These are phyloP conservation scores for Pichia scutulata DNA, from an alignment of 805 yeast genomes.

Conservation along the genomic window DNA sequence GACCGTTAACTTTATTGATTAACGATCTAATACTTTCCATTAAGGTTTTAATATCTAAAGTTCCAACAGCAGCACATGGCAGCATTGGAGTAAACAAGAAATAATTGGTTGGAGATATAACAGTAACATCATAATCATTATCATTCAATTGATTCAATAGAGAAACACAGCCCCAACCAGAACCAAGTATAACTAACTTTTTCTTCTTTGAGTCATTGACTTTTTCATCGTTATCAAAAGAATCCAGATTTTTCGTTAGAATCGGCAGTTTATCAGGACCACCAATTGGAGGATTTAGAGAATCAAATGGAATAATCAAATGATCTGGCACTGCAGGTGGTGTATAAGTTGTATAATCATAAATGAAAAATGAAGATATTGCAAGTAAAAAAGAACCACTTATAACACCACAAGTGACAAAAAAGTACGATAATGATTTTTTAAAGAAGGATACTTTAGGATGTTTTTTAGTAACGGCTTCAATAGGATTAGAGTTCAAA, in stretches of 20 bases:
- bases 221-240: slow-evolving; percentile 45
- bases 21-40: slow-evolving; percentile 88
- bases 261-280: slow-evolving; percentile 71
- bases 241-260: slow-evolving; percentile 47
- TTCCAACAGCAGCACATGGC: slow-evolving; percentile 93
- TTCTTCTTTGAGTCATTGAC: slow-evolving; percentile 49
- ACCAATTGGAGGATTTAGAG: slow-evolving; percentile 49
- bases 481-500: background rate
- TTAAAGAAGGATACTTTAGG: slow-evolving; percentile 22
- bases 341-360: slow-evolving; percentile 59
- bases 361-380: slow-evolving; percentile 47
- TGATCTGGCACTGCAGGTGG: slow-evolving; percentile 34
- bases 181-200: slow-evolving; percentile 69
- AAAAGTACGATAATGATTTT: slow-evolving; percentile 26
- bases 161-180: slow-evolving; percentile 94
- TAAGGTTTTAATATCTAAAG: slow-evolving; percentile 82
- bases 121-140: slow-evolving; percentile 75
- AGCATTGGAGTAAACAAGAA: slow-evolving; percentile 89
- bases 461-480: background rate
- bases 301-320: slow-evolving; percentile 43
- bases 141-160: slow-evolving; percentile 79
- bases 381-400: slow-evolving; percentile 35
- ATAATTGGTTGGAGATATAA: slow-evolving; percentile 91
- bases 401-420: slow-evolving; percentile 35
- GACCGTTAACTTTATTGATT: slow-evolving; percentile 70